Conservation (phyloP, 495 filamentous ascomycete species). For the Hypoxylon subgilvum region DNA sequence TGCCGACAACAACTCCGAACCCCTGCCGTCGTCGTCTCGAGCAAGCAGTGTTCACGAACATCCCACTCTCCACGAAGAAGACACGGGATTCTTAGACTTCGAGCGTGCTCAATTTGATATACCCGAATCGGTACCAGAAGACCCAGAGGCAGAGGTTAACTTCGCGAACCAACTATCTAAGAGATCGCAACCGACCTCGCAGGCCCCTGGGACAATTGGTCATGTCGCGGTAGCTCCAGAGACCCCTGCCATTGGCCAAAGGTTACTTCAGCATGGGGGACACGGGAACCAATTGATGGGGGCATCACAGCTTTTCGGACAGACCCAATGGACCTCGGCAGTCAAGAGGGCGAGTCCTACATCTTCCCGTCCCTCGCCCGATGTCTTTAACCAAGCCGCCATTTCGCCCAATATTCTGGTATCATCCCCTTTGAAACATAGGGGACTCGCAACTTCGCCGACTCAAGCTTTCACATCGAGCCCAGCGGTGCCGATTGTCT, state of each 20-base stretch:
- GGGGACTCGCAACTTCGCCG: slow-evolving; percentile 49
- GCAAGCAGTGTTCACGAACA: slow-evolving; percentile 32
- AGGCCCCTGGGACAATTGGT: slow-evolving; percentile 3
- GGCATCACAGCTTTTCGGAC: slow-evolving; percentile 53
- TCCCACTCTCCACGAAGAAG: slow-evolving; percentile 41
- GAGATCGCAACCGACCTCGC: slow-evolving; percentile 21
- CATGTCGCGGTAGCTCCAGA: slow-evolving; percentile 40
- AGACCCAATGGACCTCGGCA: slow-evolving; percentile 53
- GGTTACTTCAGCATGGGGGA: slow-evolving; percentile 47
- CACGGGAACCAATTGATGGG: slow-evolving; percentile 44
- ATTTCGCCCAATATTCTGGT: slow-evolving; percentile 47
- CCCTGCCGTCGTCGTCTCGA: slow-evolving; percentile 22
- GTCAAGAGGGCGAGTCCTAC: slow-evolving; percentile 53
- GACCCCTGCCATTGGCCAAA: slow-evolving; percentile 50
- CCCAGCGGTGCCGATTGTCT: slow-evolving; percentile 25
- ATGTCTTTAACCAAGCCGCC: slow-evolving; percentile 43
- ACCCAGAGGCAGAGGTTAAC: slow-evolving; percentile 6
- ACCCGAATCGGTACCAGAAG: slow-evolving; percentile 24
- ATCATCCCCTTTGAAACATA: slow-evolving; percentile 54
- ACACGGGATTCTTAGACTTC: slow-evolving; percentile 47
- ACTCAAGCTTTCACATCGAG: slow-evolving; percentile 42
- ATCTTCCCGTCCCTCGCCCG: slow-evolving; percentile 56
- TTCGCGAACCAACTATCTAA: background rate
- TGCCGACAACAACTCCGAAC: slow-evolving; percentile 21
- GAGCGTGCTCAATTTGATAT: slow-evolving; percentile 31